These are phyloP conservation scores for Acanthamoeba lenticulata DNA, from an alignment of 208 protist species.

Conservation along the genomic window DNA sequence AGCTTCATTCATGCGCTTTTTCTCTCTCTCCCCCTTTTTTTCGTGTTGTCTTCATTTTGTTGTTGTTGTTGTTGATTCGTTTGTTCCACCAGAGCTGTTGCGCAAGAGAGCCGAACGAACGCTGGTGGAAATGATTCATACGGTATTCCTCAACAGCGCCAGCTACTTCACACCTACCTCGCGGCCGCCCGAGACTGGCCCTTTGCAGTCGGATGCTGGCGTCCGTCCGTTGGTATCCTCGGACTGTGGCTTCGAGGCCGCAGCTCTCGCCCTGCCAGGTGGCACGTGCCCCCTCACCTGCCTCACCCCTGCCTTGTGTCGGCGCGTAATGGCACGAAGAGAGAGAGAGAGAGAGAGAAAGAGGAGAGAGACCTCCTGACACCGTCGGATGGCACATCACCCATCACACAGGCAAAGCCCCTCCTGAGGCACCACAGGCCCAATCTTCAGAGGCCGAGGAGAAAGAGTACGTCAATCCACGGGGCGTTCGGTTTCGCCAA, in stretches of 20 bases:
- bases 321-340: too few relatives aligned
- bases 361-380: too few relatives aligned
- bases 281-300: too few relatives aligned
- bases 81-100: neutral
- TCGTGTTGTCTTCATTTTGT: too few relatives aligned
- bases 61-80: too few relatives aligned
- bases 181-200: neutral
- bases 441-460: neutral
- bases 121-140: slow-evolving; percentile 30
- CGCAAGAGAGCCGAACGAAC: slow-evolving; percentile 16
- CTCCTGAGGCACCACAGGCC: neutral
- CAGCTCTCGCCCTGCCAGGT: too few relatives aligned
- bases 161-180: neutral
- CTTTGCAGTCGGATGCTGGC: neutral
- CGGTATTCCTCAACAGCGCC: slow-evolving; percentile 23
- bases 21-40: too few relatives aligned
- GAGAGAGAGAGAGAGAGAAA: too few relatives aligned
- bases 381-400: too few relatives aligned
- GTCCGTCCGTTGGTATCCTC: neutral
- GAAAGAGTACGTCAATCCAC: slow-evolving; percentile 55
- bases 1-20: too few relatives aligned
- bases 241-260: too few relatives aligned
- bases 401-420: neutral
- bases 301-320: too few relatives aligned
- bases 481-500: slow-evolving; percentile 54